These are phyloP conservation scores for Saprolegnia parasitica DNA, from an alignment of 352 stramenopile species.

Conservation along the genomic window DNA sequence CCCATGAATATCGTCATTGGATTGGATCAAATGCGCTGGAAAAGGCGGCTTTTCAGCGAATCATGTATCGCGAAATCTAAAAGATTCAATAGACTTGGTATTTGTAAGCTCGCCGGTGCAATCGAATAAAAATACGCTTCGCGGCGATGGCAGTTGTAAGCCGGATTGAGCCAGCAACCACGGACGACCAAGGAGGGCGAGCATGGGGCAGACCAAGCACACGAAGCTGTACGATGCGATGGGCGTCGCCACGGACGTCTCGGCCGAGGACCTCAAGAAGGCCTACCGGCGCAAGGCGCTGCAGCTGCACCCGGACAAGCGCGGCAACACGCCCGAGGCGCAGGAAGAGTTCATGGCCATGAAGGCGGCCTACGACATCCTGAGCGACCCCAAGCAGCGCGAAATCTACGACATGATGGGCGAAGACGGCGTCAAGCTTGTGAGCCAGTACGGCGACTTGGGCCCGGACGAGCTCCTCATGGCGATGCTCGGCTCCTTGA, in stretches of 20 bases:
- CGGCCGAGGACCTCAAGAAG: conserved; percentile 87
- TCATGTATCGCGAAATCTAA: too few species aligned
- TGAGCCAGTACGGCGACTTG: conserved; percentile 84
- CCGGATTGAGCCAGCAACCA: not conserved
- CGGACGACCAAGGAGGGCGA: not conserved
- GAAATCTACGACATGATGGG: conserved; percentile 82
- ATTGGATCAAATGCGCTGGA: too few species aligned
- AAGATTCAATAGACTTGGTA: too few species aligned
- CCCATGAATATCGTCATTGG: too few species aligned
- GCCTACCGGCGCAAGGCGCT: conserved; percentile 88
- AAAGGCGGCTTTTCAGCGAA: too few species aligned
- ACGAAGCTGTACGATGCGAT: conserved; percentile 64
- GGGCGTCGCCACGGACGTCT: conserved; percentile 63
- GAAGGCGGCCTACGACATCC: conserved; percentile 90
- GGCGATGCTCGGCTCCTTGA: conserved; percentile 68
- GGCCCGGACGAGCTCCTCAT: conserved; percentile 43
- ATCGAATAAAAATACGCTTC: too few species aligned
- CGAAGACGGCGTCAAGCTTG: conserved; percentile 84
- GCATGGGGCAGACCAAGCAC: conserved; percentile 23
- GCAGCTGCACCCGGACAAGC: conserved; percentile 89
- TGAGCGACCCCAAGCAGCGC: conserved; percentile 83
- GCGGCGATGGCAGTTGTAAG: not conserved
- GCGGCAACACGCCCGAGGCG: conserved; percentile 69
- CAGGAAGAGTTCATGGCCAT: conserved; percentile 89
- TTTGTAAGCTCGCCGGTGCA: too few species aligned